Evolutionary conservation across 176 grass and related monocot genomes (phyloP).

Genomic region (Luzula sylvatica): DNA sequence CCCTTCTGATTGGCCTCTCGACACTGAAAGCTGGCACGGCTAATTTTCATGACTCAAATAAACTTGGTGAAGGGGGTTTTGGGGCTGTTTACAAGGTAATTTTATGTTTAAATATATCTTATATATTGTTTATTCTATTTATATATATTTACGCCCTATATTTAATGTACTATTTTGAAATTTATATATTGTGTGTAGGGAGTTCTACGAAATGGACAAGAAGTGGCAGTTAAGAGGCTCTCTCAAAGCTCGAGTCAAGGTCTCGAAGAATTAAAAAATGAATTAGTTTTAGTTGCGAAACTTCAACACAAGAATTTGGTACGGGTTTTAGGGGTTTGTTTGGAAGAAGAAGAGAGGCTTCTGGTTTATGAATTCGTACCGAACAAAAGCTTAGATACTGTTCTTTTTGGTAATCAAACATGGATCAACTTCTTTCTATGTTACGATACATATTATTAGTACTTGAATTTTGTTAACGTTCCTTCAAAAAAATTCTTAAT

Average conservation of each 20-base stretch:
- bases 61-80: constrained; percentile 64
- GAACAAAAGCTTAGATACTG: constrained; percentile 59
- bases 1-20: constrained; percentile 41
- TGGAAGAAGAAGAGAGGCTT: too few species aligned
- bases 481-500: background rate
- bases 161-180: too few species aligned
- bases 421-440: background rate
- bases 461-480: background rate
- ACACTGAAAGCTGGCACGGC: constrained; percentile 34
- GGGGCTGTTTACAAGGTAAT: constrained; percentile 79
- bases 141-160: too few species aligned
- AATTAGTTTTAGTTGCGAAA: constrained; percentile 61
- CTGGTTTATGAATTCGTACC: constrained; percentile 63
- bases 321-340: constrained; percentile 65
- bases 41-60: constrained; percentile 47
- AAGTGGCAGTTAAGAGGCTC: too few species aligned
- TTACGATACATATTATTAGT: too few species aligned
- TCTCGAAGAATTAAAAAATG: too few species aligned
- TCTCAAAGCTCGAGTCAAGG: too few species aligned
- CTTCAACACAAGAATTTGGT: constrained; percentile 90
- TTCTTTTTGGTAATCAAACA: constrained; percentile 43
- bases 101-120: too few species aligned
- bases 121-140: too few species aligned
- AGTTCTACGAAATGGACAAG: too few species aligned
- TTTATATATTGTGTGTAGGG: too few species aligned